These are phyloP conservation scores for Fusarium tanahbumbuense DNA, from an alignment of 2,329 filamentous ascomycete species.

Conservation along the genomic window DNA sequence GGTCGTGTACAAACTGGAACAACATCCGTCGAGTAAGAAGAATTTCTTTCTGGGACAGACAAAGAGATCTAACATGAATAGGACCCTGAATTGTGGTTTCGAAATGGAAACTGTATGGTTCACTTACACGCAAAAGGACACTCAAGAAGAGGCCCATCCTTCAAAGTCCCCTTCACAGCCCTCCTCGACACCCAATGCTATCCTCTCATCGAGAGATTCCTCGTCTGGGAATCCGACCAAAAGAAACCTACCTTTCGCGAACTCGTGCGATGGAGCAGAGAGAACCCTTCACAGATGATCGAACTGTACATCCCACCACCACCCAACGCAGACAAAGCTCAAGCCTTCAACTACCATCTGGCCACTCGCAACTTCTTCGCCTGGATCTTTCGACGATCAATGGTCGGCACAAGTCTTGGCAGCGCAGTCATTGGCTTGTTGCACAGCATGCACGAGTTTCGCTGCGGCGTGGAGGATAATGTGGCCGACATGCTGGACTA, in stretches of 20 bases:
- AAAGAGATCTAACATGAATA: slow-evolving; percentile 50
- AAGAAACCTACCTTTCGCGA: slow-evolving; percentile 44
- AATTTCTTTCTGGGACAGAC: neutral
- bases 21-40: slow-evolving; percentile 58
- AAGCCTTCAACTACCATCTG: slow-evolving; percentile 72
- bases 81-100: slow-evolving; percentile 79
- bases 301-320: slow-evolving; percentile 80
- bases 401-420: slow-evolving; percentile 76
- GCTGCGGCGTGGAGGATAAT: slow-evolving; percentile 66
- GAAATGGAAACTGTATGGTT: slow-evolving; percentile 75
- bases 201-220: slow-evolving; percentile 67
- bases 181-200: slow-evolving; percentile 69
- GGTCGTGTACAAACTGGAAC: slow-evolving; percentile 59
- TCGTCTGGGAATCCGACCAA: slow-evolving; percentile 50
- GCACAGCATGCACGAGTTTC: slow-evolving; percentile 72
- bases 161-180: slow-evolving; percentile 70
- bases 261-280: slow-evolving; percentile 50
- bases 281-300: slow-evolving; percentile 51
- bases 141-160: slow-evolving; percentile 73
- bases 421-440: slow-evolving; percentile 72
- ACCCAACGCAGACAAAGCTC: slow-evolving; percentile 60
- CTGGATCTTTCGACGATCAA: slow-evolving; percentile 71
- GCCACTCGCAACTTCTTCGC: slow-evolving; percentile 81
- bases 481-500: slow-evolving; percentile 72
- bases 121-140: slow-evolving; percentile 75